Conservation (phyloP, 164 flowering plant species). For the Kingdonia uniflora region DNA sequence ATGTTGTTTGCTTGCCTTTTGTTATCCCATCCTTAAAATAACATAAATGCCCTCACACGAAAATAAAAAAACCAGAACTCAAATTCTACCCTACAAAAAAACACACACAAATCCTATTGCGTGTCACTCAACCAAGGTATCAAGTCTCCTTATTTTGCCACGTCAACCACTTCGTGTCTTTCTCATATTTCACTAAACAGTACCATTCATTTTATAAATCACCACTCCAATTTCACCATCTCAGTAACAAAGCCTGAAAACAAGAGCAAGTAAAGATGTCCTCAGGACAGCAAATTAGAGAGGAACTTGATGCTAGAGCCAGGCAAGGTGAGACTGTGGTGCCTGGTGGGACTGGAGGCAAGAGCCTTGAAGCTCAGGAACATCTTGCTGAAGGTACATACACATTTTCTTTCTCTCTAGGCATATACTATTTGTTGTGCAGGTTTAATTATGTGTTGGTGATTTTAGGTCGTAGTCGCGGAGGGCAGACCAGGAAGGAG, state of each 20-base stretch:
- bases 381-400: conserved; percentile 67
- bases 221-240: background rate
- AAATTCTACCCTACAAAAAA: no score
- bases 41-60: no score
- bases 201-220: background rate
- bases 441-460: background rate
- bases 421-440: background rate
- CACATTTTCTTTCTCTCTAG: background rate
- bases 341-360: conserved; percentile 76
- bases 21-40: no score
- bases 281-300: background rate
- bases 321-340: conserved; percentile 64
- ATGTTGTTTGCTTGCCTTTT: no score
- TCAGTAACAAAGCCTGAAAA: conserved; percentile 1
- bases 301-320: conserved; percentile 47
- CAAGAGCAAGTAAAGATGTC: conserved; percentile 3
- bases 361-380: conserved; percentile 74
- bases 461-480: conserved; percentile 16
- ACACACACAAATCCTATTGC: no score
- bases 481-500: conserved; percentile 39
- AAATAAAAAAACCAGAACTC: no score
- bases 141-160: background rate
- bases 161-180: background rate
- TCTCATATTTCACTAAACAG: background rate
- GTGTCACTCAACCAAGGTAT: background rate